These are phyloP conservation scores for Aspergillus tubingensis DNA, from an alignment of 2,329 filamentous ascomycete genomes.

Conservation along the genomic window DNA sequence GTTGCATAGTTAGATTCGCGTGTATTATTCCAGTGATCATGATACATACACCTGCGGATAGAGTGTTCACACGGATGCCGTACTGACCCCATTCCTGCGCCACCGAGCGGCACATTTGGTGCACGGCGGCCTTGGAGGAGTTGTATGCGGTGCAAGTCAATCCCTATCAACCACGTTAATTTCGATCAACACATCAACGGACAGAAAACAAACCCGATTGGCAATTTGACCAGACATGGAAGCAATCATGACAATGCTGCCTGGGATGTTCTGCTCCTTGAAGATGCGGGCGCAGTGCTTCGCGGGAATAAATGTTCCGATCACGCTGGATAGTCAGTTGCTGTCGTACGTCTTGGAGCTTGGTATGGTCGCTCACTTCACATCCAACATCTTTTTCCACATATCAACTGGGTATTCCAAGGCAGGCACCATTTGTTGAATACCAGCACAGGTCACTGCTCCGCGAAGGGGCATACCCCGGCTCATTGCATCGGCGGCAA, in stretches of 20 bases:
- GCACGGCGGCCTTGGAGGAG: conserved; percentile 52
- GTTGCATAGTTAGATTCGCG: not conserved
- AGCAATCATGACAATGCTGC: conserved; percentile 68
- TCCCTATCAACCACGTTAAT: conserved; percentile 48
- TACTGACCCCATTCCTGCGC: conserved; percentile 56
- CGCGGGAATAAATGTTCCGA: conserved; percentile 39
- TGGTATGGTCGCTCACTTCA: conserved; percentile 27
- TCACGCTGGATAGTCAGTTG: conserved; percentile 25
- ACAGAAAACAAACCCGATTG: conserved; percentile 49
- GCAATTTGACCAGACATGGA: conserved; percentile 70
- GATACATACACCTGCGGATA: conserved; percentile 65
- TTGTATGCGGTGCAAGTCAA: conserved; percentile 63
- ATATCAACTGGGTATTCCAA: conserved; percentile 48
- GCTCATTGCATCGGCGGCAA: conserved; percentile 30
- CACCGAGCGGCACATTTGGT: conserved; percentile 52
- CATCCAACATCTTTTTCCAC: conserved; percentile 38
- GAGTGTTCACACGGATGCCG: conserved; percentile 77
- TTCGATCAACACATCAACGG: not conserved
- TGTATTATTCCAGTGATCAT: not conserved
- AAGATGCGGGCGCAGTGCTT: conserved; percentile 48
- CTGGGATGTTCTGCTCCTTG: conserved; percentile 56
- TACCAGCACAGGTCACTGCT: conserved; percentile 52
- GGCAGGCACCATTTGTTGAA: conserved; percentile 51
- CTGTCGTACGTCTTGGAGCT: not conserved
- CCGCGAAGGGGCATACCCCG: conserved; percentile 27